phyloP scores from a whole-genome alignment of 2,329 filamentous ascomycete species.

The Monosporascus sp. region DNA sequence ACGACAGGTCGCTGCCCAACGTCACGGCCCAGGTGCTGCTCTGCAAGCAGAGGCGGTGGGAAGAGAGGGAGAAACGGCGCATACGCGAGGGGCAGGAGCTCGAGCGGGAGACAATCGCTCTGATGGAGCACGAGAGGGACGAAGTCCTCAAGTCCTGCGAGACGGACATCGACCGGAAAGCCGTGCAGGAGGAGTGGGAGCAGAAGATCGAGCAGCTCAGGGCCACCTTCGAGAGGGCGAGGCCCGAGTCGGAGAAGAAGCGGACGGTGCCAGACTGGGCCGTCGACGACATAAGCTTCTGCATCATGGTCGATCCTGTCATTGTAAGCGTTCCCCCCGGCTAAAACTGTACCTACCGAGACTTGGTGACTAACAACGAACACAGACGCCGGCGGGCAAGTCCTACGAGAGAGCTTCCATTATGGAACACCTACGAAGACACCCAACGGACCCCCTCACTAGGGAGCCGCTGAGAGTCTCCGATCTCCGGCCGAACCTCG shows the following conservation, averaged over 20 bases:
- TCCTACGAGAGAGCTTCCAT: constrained; percentile 86
- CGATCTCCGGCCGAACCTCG: constrained; percentile 78
- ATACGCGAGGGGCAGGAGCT: constrained; percentile 51
- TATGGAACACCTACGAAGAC: constrained; percentile 75
- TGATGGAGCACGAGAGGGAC: constrained; percentile 45
- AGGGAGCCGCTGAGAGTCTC: constrained; percentile 62
- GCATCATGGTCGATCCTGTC: constrained; percentile 67
- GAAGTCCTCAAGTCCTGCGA: constrained; percentile 25
- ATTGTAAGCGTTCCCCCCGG: constrained; percentile 35
- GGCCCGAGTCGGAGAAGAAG: constrained; percentile 37
- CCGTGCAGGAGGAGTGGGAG: constrained; percentile 43
- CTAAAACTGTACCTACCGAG: not conserved
- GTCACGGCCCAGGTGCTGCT: constrained; percentile 70
- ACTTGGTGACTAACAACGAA: not conserved
- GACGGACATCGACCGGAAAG: constrained; percentile 35
- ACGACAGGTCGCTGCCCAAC: constrained; percentile 62
- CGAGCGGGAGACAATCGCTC: constrained; percentile 52
- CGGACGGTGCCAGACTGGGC: constrained; percentile 69
- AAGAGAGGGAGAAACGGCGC: constrained; percentile 61
- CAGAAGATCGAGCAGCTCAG: constrained; percentile 40
- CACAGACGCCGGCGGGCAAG: constrained; percentile 74
- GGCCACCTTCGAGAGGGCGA: constrained; percentile 48
- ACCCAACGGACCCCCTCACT: constrained; percentile 76
- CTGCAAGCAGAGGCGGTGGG: constrained; percentile 85
- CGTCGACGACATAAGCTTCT: constrained; percentile 71